Base-by-base conservation (phyloP, 2,329 filamentous ascomycete genomes). In the Grosmannia huntii region DNA sequence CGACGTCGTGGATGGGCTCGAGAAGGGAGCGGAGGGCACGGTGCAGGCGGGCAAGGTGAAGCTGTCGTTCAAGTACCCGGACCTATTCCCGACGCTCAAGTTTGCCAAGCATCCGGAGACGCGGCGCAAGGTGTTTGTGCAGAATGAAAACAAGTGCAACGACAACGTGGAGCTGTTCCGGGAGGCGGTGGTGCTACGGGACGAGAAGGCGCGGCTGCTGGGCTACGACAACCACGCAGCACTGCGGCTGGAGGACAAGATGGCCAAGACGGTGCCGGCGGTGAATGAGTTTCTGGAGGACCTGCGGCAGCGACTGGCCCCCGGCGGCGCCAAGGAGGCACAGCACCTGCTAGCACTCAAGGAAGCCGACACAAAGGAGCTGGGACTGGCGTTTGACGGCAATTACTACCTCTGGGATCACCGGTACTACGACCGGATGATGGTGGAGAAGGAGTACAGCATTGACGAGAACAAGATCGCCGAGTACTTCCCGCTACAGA, bases 381-480 rank as follows among this genome's bases (percentile, higher is more conserved):
- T 83, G 28, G 80, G 80, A 10, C 65, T 83, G 9, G 72, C 76
- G 3, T 78, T 80, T 57, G 85, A 89, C 64, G 82, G 80, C 54
- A 83, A 83, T 64, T 90, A 91, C 70, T 92, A 88, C 70, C 80
- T 91, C 48, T 94, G 89, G 89, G 89, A 94, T 64, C 80, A 87
- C 67, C 78, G 86, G 49, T 94, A 83, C 72, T 94, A 92, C 70
- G 86, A 89, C 64, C 83, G 86, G 7, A 75, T 91, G 68, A 86
- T 90, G 81, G 81, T 90, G 46, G 87, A 92, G 73, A 81, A 86
- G 67, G 86, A 92, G 67, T 92, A 84, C 69, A 84, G 82, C 65
- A 84, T 94, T 52, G 87, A 92, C 62, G 87, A 92, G 69, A 82
- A 85, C 65, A 82, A 85, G 67, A 88, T 94, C 66, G 84, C 89